A percentile compares a stretch with the other conserved stretches of the same genome.
Conservation (phyloP, 2,329 filamentous ascomycete species). For the Pseudogymnoascus sp. region DNA sequence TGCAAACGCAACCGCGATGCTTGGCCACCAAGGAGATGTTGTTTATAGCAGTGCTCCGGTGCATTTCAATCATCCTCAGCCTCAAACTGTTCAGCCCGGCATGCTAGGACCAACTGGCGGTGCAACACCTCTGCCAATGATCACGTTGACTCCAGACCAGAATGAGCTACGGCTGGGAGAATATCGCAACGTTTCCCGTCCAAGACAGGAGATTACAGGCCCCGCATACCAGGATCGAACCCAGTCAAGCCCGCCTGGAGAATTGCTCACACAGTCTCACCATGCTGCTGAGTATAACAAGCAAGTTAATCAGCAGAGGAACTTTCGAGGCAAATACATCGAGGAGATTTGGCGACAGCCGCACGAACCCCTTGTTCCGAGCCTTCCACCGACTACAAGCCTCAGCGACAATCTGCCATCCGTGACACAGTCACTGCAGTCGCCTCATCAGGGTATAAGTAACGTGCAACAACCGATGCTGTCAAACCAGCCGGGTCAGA, state of each 20-base stretch:
- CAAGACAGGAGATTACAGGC: slow-evolving; percentile 82
- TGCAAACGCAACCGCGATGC: slow-evolving; percentile 46
- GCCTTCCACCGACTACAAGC: slow-evolving; percentile 27
- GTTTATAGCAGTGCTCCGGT: slow-evolving; percentile 71
- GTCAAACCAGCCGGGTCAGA: slow-evolving; percentile 33
- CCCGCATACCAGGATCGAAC: slow-evolving; percentile 82
- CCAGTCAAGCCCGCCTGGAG: slow-evolving; percentile 63
- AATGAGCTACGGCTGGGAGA: slow-evolving; percentile 71
- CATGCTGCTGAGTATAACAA: slow-evolving; percentile 91
- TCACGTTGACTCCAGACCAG: slow-evolving; percentile 70
- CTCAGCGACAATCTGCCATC: slow-evolving; percentile 37
- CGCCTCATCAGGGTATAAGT: slow-evolving; percentile 48
- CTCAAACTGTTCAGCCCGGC: slow-evolving; percentile 62
- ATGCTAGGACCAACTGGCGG: slow-evolving; percentile 59
- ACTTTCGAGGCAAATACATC: slow-evolving; percentile 69
- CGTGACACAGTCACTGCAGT: slow-evolving; percentile 48
- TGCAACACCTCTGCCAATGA: slow-evolving; percentile 70
- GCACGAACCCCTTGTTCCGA: slow-evolving; percentile 64
- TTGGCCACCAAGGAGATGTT: slow-evolving; percentile 68
- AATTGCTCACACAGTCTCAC: slow-evolving; percentile 77
- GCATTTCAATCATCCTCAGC: slow-evolving; percentile 54
- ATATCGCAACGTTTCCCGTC: slow-evolving; percentile 74
- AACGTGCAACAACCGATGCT: slow-evolving; percentile 45
- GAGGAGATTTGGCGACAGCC: slow-evolving; percentile 75
- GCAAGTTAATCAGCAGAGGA: slow-evolving; percentile 68